Evolutionary conservation across 768 basidiomycete genomes (phyloP).

Genomic region (Lenzites betulinus): DNA sequence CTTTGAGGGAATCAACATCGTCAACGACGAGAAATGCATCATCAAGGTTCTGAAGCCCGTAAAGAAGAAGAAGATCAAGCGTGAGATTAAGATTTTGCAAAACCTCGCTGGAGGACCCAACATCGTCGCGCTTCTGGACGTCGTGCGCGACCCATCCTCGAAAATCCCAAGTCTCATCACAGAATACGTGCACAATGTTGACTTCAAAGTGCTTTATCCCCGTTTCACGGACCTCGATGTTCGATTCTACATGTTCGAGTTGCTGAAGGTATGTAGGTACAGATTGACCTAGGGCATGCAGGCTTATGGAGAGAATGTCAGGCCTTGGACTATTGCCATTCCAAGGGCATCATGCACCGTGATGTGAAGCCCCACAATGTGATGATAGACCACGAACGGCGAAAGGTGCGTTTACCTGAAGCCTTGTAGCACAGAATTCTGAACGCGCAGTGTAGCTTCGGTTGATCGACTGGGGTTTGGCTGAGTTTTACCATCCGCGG

Average conservation of each 20-base stretch:
- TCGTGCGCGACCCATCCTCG: constrained; percentile 92
- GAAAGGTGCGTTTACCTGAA: constrained; percentile 58
- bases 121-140: constrained; percentile 89
- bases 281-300: background rate
- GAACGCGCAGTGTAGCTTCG: constrained; percentile 58
- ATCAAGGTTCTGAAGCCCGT: constrained; percentile 99
- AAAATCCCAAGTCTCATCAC: constrained; percentile 97
- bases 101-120: constrained; percentile 97
- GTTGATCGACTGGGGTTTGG: constrained; percentile 98
- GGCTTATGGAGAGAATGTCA: constrained; percentile 30
- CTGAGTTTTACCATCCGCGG: constrained; percentile 97
- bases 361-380: constrained; percentile 99
- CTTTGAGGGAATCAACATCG: constrained; percentile 91
- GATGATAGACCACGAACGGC: constrained; percentile 98
- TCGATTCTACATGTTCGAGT: constrained; percentile 94
- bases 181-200: constrained; percentile 97
- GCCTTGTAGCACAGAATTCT: background rate
- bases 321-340: constrained; percentile 98
- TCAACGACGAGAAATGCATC: constrained; percentile 92
- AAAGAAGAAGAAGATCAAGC: constrained; percentile 99
- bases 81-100: constrained; percentile 97
- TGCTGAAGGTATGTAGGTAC: constrained; percentile 69
- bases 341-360: constrained; percentile 98
- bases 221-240: constrained; percentile 96
- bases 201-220: constrained; percentile 96